A percentile compares a stretch with the other conserved stretches of the same genome.
Evolutionary conservation across 23 red algal species (phyloP).

Genomic region (Gracilaria domingensis): DNA sequence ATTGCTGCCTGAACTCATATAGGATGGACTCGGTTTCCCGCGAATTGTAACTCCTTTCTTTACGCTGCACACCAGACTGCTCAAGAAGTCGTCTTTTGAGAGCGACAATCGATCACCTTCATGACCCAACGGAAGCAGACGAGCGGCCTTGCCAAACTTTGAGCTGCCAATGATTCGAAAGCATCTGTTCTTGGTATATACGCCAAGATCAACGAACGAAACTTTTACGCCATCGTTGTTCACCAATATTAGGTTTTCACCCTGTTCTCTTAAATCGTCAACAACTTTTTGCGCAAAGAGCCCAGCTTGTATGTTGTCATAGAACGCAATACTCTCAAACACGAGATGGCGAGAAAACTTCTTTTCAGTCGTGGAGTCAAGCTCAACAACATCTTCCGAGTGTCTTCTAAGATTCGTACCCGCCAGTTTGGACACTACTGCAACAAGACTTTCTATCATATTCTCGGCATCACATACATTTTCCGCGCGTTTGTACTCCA

Average conservation of each 20-base stretch:
- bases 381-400: conserved; percentile 45
- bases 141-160: conserved; percentile 77
- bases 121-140: conserved; percentile 27
- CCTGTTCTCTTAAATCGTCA: background rate
- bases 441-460: conserved; percentile 42
- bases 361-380: conserved; percentile 68
- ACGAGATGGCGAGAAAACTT: conserved; percentile 85
- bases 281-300: conserved; percentile 72
- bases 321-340: conserved; percentile 67
- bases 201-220: conserved; percentile 83
- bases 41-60: conserved; percentile 18
- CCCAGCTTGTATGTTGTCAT: conserved; percentile 49
- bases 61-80: conserved; percentile 48
- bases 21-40: background rate
- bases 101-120: conserved; percentile 12
- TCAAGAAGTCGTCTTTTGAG: conserved; percentile 17
- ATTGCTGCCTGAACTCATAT: background rate
- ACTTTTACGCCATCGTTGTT: conserved; percentile 37
- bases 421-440: background rate
- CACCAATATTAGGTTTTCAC: conserved; percentile 46
- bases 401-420: background rate
- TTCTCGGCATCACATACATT: conserved; percentile 30
- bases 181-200: conserved; percentile 91
- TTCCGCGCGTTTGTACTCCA: conserved; percentile 67
- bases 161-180: conserved; percentile 80